These are phyloP conservation scores for Tolypocladium inflatum DNA, from an alignment of 2,329 filamentous ascomycete species.

Conservation along the genomic window DNA sequence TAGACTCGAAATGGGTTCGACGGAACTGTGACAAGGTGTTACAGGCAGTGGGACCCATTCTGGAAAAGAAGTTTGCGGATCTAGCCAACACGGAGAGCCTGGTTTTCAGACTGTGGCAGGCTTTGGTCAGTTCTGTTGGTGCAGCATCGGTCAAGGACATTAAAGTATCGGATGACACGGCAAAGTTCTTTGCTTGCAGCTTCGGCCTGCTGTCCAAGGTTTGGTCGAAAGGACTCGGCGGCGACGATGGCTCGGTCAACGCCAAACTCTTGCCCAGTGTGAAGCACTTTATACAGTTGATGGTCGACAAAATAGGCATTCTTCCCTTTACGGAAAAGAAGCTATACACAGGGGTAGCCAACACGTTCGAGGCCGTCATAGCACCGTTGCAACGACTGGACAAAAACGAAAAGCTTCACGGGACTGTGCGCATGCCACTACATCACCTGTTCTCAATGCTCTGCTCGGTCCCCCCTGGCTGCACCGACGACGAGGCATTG, in stretches of 20 bases:
- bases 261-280: constrained; percentile 46
- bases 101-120: constrained; percentile 46
- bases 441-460: constrained; percentile 57
- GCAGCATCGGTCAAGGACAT: constrained; percentile 76
- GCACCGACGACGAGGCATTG: constrained; percentile 36
- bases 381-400: constrained; percentile 56
- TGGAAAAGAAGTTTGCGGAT: constrained; percentile 52
- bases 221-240: constrained; percentile 39
- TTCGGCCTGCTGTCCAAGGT: constrained; percentile 59
- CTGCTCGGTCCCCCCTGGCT: constrained; percentile 36
- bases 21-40: constrained; percentile 60
- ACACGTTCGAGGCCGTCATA: constrained; percentile 51
- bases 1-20: constrained; percentile 83
- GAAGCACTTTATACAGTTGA: constrained; percentile 37
- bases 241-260: constrained; percentile 35
- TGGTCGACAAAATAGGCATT: constrained; percentile 42
- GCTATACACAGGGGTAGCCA: constrained; percentile 38
- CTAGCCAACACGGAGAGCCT: constrained; percentile 50
- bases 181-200: constrained; percentile 65
- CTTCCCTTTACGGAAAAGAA: constrained; percentile 56
- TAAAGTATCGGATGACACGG: constrained; percentile 76
- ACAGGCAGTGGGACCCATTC: constrained; percentile 45
- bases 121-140: constrained; percentile 52
- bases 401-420: constrained; percentile 40
- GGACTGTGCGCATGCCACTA: constrained; percentile 48